Base-by-base conservation (phyloP, 306 rosid genomes). In the Gynostemma pentaphyllum region DNA sequence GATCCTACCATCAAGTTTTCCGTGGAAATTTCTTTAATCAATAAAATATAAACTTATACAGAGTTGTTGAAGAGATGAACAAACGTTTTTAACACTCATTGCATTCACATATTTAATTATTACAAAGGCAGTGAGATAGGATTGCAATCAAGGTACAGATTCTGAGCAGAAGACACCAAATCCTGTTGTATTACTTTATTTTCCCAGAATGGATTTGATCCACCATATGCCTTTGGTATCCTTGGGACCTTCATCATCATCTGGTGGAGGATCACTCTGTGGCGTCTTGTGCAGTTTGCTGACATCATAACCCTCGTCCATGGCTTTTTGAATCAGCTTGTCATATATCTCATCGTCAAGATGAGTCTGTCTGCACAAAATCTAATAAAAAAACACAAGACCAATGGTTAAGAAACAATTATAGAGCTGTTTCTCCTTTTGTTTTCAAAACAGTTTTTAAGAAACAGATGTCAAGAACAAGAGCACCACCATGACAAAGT, bases 221-320 rank as follows among this genome's bases (percentile, higher is more conserved):
- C 88, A 85, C 92, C 92, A 85, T 26, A 85, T 8, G 51, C 92
- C 86, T 70, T 80, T 79, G 62, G 85, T 78, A 71, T 85, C 94
- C 40, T 54, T 19, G 10, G 86, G 86, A 1, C 76, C 74, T 79
- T 76, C 80, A 3, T 77, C 83, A 57, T 3, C 76, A 29, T 74
- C 87, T 0, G 97, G 95, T 8, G 95, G 95, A 78, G 82, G 26
- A 11, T 84, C 84, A 56, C 68, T 79, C 68, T 94, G 99, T 45
- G 82, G 88, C 39, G 99, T 94, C 81, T 75, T 94, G 80, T 71
- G 86, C 19, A 94, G 94, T 56, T 84, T 88, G 90, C 81, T 84
- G 71, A 84, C 86, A 70, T 94, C 99, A 73, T 88, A 94, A 0
- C 90, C 99, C 52, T 65, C 81, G 0, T 73, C 84, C 74, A 0